These are phyloP conservation scores for Saccharomyces jurei DNA, from an alignment of 805 yeast species.

Conservation along the genomic window DNA sequence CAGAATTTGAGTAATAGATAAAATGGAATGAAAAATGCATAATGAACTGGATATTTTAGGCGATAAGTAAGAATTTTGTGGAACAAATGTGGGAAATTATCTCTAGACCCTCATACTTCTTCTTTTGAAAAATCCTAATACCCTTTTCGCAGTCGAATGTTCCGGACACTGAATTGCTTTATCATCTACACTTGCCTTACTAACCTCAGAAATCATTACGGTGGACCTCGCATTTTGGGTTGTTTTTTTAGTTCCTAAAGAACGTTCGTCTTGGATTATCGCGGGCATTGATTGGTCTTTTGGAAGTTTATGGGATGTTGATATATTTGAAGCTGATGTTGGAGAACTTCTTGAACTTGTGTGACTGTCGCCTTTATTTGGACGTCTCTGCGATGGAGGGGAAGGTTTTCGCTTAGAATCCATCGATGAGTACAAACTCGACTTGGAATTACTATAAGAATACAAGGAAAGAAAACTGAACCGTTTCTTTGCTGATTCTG, in stretches of 20 bases:
- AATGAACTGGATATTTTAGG: background rate
- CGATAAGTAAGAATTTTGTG: background rate
- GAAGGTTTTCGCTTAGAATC: background rate
- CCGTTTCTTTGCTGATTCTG: conserved; percentile 22
- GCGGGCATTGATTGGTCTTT: background rate
- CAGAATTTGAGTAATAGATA: background rate
- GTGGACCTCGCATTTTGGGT: background rate
- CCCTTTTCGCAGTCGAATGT: conserved; percentile 64
- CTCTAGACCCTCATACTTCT: conserved; percentile 37
- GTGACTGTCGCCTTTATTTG: background rate
- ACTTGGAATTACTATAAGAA: conserved; percentile 14
- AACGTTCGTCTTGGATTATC: background rate
- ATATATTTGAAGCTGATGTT: background rate
- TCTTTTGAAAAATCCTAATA: conserved; percentile 70
- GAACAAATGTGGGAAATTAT: background rate
- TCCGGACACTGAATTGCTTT: conserved; percentile 15
- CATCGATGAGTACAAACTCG: conserved; percentile 7
- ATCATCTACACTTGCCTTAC: background rate
- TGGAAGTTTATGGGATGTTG: background rate
- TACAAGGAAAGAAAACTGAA: conserved; percentile 35
- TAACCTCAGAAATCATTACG: background rate
- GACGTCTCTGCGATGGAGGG: background rate
- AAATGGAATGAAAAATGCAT: background rate
- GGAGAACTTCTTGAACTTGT: background rate
- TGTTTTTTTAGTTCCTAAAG: background rate